Percentiles rank a stretch among this genome's conserved stretches.
phyloP scores from a whole-genome alignment of 305 asterid species.

The Caryopteris hybrid region DNA sequence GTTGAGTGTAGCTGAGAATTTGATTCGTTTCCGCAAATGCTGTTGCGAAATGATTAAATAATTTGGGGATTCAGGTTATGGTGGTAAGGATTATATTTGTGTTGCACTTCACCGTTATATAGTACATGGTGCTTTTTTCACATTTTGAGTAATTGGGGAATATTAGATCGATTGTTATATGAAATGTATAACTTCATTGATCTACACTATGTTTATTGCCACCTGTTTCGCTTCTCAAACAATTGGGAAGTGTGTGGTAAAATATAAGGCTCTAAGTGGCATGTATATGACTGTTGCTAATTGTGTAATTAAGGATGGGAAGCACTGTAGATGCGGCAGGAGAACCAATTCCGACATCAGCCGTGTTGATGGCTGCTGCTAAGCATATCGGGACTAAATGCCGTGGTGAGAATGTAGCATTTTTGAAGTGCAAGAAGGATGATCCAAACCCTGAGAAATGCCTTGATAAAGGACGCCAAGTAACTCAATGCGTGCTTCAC shows the following conservation, averaged over 20 bases:
- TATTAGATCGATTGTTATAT: neutral
- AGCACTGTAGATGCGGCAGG: constrained; percentile 51
- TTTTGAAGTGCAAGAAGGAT: constrained; percentile 65
- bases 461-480: constrained; percentile 72
- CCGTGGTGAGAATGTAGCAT: constrained; percentile 57
- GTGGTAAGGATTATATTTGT: neutral
- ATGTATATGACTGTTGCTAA: neutral
- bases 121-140: neutral
- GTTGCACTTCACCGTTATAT: neutral
- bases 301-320: constrained; percentile 39
- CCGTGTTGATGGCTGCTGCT: constrained; percentile 69
- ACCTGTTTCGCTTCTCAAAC: neutral
- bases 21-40: neutral
- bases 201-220: neutral
- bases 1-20: constrained; percentile 4
- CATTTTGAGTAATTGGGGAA: neutral
- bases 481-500: constrained; percentile 59
- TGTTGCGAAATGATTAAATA: neutral
- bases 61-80: neutral
- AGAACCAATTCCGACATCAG: constrained; percentile 69
- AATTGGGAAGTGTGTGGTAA: neutral
- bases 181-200: neutral
- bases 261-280: neutral
- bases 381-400: constrained; percentile 58
- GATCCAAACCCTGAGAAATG: constrained; percentile 76